Evolutionary conservation across 2,329 filamentous ascomycete genomes (phyloP), one percentile per base, ranked within the genome.

Genomic region (Magnaporthiopsis poae): DNA sequence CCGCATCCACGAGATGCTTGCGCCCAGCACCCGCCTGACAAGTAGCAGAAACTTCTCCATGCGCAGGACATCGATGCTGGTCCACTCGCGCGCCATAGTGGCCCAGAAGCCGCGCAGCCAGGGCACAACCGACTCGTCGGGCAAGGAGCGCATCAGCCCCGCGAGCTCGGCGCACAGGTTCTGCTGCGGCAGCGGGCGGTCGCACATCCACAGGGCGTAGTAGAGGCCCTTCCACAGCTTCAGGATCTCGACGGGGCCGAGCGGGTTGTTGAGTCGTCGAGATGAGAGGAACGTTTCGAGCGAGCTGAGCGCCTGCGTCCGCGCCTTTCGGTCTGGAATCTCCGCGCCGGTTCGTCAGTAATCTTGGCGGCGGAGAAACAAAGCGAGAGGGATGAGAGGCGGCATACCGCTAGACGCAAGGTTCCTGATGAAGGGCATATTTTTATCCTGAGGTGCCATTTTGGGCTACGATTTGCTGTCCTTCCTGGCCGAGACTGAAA

Each of bases 221-320:
- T 95, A 97, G 27, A 98, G 85, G 5, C 92, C 94, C 75, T 96
- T 96, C 92, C 92, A 96, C 70, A 98, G 85, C 80, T 96, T 96
- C 68, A 94, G 82, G 64, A 91, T 81, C 70, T 96, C 92, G 70
- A 90, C 77, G 60, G 85, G 80, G 25, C 85, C 80, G 68, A 97
- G 86, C 31, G 67, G 85, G 66, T 77, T 81, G 72, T 77, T 68
- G 59, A 77, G 73, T 56, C 80, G 76, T 60, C 85, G 83, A 68
- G 85, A 82, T 69, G 86, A 83, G 75, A 98, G 88, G 81, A 91
- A 97, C 64, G 86, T 84, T 70, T 88, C 86, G 35, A 98, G 87
- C 63, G 90, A 91, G 65, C 84, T 80, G 75, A 97, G 84, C 66
- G 92, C 90, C 69, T 89, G 84, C 75, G 90, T 90, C 74, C 92